Conservation (phyloP, 2,329 filamentous ascomycete species). For the Penicillium sp. region DNA sequence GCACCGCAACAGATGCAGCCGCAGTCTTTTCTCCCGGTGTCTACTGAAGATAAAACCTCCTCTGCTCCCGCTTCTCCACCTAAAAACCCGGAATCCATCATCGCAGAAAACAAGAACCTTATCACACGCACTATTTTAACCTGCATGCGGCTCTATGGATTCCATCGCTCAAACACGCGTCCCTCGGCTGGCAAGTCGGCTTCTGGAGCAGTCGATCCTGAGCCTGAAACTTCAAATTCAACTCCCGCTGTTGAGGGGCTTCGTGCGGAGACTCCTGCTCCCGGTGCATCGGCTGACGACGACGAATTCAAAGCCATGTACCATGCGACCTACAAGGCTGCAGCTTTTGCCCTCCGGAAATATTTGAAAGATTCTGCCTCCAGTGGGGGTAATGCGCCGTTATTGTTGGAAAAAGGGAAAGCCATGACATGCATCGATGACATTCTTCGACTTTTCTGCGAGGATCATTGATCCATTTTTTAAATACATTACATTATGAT, state of each 20-base stretch:
- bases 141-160: conserved; percentile 46
- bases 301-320: conserved; percentile 47
- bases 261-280: conserved; percentile 21
- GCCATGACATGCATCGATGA: conserved; percentile 45
- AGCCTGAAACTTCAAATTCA: conserved; percentile 7
- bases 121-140: conserved; percentile 45
- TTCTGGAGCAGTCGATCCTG: conserved; percentile 6
- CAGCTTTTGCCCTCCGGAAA: conserved; percentile 43
- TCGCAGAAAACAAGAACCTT: conserved; percentile 41
- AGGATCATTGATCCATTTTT: conserved; percentile 27
- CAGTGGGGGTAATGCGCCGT: conserved; percentile 10
- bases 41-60: conserved; percentile 15
- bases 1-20: conserved; percentile 9
- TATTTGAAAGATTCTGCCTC: conserved; percentile 32
- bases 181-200: conserved; percentile 18
- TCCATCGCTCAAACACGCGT: conserved; percentile 34
- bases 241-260: conserved; percentile 13
- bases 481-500: conserved; percentile 6
- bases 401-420: conserved; percentile 37
- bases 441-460: conserved; percentile 43
- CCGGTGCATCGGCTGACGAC: conserved; percentile 28
- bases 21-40: conserved; percentile 16
- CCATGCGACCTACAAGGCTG: conserved; percentile 45
- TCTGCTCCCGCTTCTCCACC: conserved; percentile 20
- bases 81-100: conserved; percentile 30